Percentiles rank a stretch among this genome's conserved stretches.
phyloP scores from a whole-genome alignment of 331 rosid species.

The Saraca asoca region DNA sequence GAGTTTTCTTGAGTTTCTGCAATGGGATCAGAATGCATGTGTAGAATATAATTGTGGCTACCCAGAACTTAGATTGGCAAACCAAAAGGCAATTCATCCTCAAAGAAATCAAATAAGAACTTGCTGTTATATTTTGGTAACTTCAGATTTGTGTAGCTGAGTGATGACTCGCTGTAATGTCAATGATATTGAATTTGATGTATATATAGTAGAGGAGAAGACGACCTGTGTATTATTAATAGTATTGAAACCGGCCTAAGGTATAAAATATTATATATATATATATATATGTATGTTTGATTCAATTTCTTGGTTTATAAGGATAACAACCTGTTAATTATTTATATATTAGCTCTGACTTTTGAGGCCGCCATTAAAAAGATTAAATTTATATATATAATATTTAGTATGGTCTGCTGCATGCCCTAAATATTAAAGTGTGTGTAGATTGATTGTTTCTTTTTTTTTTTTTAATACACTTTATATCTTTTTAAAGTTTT shows the following conservation, averaged over 20 bases:
- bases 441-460: neutral
- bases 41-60: constrained; percentile 56
- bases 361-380: constrained; percentile 20
- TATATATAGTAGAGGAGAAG: neutral
- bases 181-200: neutral
- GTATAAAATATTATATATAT: constrained; percentile 38
- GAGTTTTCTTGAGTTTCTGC: constrained; percentile 43
- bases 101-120: too few relatives aligned
- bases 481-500: too few relatives aligned
- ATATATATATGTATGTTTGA: constrained; percentile 31
- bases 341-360: constrained; percentile 43
- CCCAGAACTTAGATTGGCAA: constrained; percentile 48
- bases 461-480: too few relatives aligned
- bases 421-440: constrained; percentile 3
- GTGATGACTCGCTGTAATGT: neutral
- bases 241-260: constrained; percentile 32
- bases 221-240: constrained; percentile 14
- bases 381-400: neutral
- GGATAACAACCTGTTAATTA: neutral
- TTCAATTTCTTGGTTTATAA: constrained; percentile 31
- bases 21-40: constrained; percentile 74
- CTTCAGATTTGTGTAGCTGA: neutral
- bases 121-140: neutral
- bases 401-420: constrained; percentile 10
- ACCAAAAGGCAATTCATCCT: constrained; percentile 55